Evolutionary conservation across 169 alveolate genomes (phyloP), one percentile per base, ranked within the genome.

Genomic region (Neospora caninum): DNA sequence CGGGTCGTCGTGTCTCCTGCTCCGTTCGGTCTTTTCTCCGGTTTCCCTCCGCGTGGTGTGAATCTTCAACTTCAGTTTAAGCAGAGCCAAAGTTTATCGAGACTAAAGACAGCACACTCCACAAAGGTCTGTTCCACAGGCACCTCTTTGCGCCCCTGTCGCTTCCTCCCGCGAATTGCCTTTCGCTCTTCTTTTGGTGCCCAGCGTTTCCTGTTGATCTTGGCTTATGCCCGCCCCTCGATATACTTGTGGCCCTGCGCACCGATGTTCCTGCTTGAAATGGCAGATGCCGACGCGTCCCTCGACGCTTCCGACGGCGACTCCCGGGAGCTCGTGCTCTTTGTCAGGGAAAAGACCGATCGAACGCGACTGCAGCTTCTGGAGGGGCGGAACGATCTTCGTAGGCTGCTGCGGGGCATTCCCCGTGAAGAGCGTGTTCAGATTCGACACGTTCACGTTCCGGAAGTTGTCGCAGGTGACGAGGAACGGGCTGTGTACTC

Each of bases 321-420:
- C 91, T 42, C 95, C 95, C 42, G 95, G 95, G 27, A 73, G 9
- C 58, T 92, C 92, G 42, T 87, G 41, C 41, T 88, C 93, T 58
- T 93, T 91, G 58, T 88, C 93, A 41, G 95, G 91, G 45, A 93
- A 93, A 22, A 93, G 87, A 18, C 88, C 93, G 7, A 93, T 78
- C 29, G 95, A 93, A 27, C 95, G 91, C 78, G 89, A 83, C 64
- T 93, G 95, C 93, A 93, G 83, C 43, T 93, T 93, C 91, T 88
- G 95, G 69, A 53, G 82, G 39, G 91, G 91, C 29, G 93, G 87
- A 16, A 83, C 92, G 0, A 54, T 43, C 69, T 84, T 82, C 78
- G 87, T 91, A 34, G 87, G 22, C 91, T 78, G 95, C 54, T 83
- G 89, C 88, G 69, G 95, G 39, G 42, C 41, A 45, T 41, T 54